phyloP scores from a whole-genome alignment of 192 early-diverging fungal genomes.

The Coemansia sp. region DNA sequence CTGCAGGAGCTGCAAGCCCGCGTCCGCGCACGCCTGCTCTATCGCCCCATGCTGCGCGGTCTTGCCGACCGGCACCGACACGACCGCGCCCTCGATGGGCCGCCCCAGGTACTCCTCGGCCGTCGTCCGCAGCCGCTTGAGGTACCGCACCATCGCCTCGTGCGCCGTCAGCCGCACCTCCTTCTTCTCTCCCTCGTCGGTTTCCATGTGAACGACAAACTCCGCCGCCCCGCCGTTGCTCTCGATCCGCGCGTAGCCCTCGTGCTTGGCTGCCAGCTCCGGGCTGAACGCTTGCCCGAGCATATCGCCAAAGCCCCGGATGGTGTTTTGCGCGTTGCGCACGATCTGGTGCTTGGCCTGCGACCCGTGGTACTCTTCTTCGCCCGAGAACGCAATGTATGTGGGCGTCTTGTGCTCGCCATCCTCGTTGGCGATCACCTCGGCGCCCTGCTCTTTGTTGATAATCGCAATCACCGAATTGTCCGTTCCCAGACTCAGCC shows the following conservation, averaged over 20 bases:
- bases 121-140: conserved; percentile 77
- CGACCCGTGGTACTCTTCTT: conserved; percentile 76
- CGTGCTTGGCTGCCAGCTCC: conserved; percentile 35
- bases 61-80: conserved; percentile 87
- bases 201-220: conserved; percentile 63
- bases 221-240: conserved; percentile 57
- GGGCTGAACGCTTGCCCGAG: conserved; percentile 60
- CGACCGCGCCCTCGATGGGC: conserved; percentile 74
- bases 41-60: conserved; percentile 66
- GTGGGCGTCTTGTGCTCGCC: conserved; percentile 95
- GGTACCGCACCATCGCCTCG: conserved; percentile 76
- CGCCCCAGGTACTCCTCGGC: conserved; percentile 85
- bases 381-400: conserved; percentile 86
- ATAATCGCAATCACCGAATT: conserved; percentile 83
- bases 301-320: conserved; percentile 80
- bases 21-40: conserved; percentile 61
- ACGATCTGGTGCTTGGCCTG: conserved; percentile 85
- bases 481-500: conserved; percentile 82
- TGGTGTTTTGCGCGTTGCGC: conserved; percentile 88
- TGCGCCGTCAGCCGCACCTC: conserved; percentile 62
- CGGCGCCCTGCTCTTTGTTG: conserved; percentile 67
- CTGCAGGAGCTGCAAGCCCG: conserved; percentile 78
- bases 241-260: conserved; percentile 57
- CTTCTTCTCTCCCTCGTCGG: conserved; percentile 22
- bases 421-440: conserved; percentile 97